Conservation (phyloP, 129 eudicot species). For the Gnaphalium uliginosum region DNA sequence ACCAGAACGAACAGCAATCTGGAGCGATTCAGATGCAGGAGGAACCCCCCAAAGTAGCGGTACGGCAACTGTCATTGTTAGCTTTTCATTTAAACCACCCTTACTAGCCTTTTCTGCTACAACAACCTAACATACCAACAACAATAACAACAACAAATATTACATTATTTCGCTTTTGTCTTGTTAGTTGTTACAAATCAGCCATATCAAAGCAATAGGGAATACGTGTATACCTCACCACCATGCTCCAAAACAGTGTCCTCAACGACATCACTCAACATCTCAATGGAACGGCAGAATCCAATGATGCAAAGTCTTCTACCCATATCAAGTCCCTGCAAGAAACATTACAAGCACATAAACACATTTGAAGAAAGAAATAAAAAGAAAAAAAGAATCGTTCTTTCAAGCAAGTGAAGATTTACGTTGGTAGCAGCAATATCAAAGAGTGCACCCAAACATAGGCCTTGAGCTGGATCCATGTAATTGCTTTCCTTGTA, state of each 20-base stretch:
- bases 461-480: slow-evolving; percentile 95
- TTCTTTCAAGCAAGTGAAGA: neutral
- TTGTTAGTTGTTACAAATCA: neutral
- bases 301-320: slow-evolving; percentile 97
- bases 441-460: slow-evolving; percentile 97
- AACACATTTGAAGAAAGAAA: neutral
- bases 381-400: too few relatives aligned
- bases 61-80: slow-evolving; percentile 94
- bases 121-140: slow-evolving; percentile 56
- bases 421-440: slow-evolving; percentile 98
- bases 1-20: slow-evolving; percentile 84
- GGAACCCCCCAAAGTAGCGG: slow-evolving; percentile 99
- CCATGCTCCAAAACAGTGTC: slow-evolving; percentile 98
- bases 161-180: neutral
- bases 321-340: slow-evolving; percentile 89
- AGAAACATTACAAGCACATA: slow-evolving; percentile 19
- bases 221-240: slow-evolving; percentile 77
- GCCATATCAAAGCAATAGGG: neutral
- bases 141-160: neutral
- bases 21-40: slow-evolving; percentile 92
- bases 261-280: slow-evolving; percentile 98
- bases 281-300: slow-evolving; percentile 95
- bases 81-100: slow-evolving; percentile 80
- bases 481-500: slow-evolving; percentile 87
- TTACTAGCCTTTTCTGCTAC: slow-evolving; percentile 76